Conservation (phyloP, 1,284 basidiomycete species). For the Ganoderma meredithae region DNA sequence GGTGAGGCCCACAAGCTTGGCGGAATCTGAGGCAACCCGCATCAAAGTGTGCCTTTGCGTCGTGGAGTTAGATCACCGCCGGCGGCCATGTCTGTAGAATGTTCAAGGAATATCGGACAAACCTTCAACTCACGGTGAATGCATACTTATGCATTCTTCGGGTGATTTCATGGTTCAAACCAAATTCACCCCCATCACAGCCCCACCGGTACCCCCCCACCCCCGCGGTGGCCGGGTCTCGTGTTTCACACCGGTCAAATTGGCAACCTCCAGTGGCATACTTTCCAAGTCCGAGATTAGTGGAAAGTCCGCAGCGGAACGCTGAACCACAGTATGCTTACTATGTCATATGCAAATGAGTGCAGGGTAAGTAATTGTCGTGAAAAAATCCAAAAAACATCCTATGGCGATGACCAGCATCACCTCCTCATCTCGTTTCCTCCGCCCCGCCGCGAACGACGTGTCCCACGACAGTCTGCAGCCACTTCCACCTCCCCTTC, state of each 20-base stretch:
- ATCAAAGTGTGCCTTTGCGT: not conserved
- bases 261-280: not conserved
- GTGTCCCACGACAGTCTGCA: conserved; percentile 36
- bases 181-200: not conserved
- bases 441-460: conserved; percentile 20
- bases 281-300: not conserved
- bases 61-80: not conserved
- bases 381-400: not conserved
- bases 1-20: not conserved
- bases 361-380: not conserved
- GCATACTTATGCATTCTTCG: not conserved
- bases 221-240: not conserved
- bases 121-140: not conserved
- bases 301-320: not conserved
- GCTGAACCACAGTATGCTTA: not conserved
- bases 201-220: not conserved
- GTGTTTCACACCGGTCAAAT: not conserved
- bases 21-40: not conserved
- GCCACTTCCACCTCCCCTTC: conserved; percentile 47
- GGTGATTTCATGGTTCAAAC: not conserved
- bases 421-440: conserved; percentile 11
- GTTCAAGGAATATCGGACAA: not conserved
- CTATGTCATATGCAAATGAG: not conserved
- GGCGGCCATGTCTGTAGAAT: not conserved
- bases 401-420: conserved; percentile 2